Conservation (phyloP, 2,329 filamentous ascomycete species). For the Sphaceloma murrayae region DNA sequence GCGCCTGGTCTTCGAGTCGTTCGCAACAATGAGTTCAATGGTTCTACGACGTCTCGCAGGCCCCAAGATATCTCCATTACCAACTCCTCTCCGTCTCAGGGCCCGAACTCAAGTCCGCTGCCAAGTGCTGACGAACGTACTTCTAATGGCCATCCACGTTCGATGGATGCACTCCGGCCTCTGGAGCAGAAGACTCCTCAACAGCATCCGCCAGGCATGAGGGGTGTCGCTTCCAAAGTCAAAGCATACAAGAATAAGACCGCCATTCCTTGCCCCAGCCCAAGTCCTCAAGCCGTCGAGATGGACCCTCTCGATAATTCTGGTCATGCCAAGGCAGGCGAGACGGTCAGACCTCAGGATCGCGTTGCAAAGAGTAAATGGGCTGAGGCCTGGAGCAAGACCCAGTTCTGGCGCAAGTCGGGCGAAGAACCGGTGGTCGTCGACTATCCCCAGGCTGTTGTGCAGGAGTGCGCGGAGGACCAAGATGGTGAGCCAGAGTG, state of each 20-base stretch:
- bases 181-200: background rate
- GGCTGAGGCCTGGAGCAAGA: slow-evolving; percentile 22
- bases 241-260: slow-evolving; percentile 24
- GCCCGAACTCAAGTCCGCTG: background rate
- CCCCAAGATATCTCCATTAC: slow-evolving; percentile 2
- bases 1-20: slow-evolving; percentile 1
- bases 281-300: slow-evolving; percentile 33
- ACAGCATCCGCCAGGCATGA: background rate
- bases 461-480: slow-evolving; percentile 52
- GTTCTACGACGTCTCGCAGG: too few relatives aligned
- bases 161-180: background rate
- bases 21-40: background rate
- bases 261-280: slow-evolving; percentile 34
- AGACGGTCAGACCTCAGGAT: slow-evolving; percentile 18
- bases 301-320: slow-evolving; percentile 21
- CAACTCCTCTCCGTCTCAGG: background rate
- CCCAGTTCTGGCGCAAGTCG: slow-evolving; percentile 27
- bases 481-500: slow-evolving; percentile 60
- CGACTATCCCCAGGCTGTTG: slow-evolving; percentile 53
- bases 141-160: slow-evolving; percentile 1
- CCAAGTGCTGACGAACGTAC: background rate
- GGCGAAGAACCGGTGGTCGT: slow-evolving; percentile 22
- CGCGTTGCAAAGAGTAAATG: slow-evolving; percentile 23
- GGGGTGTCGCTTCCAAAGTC: slow-evolving; percentile 4
- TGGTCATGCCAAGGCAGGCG: slow-evolving; percentile 13